phyloP scores from a whole-genome alignment of 1,139 yeast genomes.

The Geotrichum europaeum region DNA sequence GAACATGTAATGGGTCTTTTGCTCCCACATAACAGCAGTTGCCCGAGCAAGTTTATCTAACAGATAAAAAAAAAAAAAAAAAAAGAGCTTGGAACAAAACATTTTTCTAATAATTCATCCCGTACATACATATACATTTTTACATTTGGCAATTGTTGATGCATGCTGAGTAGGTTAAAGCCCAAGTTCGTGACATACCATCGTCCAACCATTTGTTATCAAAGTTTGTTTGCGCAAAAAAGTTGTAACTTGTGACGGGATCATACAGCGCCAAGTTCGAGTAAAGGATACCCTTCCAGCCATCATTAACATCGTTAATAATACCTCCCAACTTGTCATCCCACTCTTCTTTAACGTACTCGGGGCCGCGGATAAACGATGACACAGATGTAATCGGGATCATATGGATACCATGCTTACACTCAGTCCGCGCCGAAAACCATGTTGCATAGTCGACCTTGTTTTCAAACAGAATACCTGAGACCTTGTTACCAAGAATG shows the following conservation, averaged over 20 bases:
- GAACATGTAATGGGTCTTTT: background rate
- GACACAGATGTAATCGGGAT: constrained; percentile 80
- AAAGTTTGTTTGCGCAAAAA: constrained; percentile 54
- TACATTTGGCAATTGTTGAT: constrained; percentile 15
- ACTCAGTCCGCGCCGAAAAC: constrained; percentile 65
- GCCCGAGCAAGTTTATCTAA: background rate
- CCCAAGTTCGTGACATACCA: constrained; percentile 90
- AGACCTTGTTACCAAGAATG: constrained; percentile 53
- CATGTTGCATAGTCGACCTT: constrained; percentile 86
- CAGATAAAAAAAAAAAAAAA: background rate
- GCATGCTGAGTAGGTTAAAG: constrained; percentile 67
- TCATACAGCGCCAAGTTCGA: constrained; percentile 68
- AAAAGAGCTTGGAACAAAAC: background rate
- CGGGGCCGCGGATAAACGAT: constrained; percentile 60
- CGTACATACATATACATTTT: background rate
- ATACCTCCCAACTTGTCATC: constrained; percentile 43
- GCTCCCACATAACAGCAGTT: background rate
- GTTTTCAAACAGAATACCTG: constrained; percentile 71
- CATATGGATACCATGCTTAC: constrained; percentile 91
- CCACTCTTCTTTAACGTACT: constrained; percentile 78
- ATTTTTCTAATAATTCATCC: no score
- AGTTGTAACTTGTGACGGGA: constrained; percentile 54
- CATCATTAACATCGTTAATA: constrained; percentile 52
- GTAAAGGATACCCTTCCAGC: constrained; percentile 82
- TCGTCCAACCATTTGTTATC: constrained; percentile 56